A percentile compares a stretch with the other conserved stretches of the same genome.
phyloP scores from a whole-genome alignment of 495 filamentous ascomycete genomes.

The Aspergillus mulundensis region DNA sequence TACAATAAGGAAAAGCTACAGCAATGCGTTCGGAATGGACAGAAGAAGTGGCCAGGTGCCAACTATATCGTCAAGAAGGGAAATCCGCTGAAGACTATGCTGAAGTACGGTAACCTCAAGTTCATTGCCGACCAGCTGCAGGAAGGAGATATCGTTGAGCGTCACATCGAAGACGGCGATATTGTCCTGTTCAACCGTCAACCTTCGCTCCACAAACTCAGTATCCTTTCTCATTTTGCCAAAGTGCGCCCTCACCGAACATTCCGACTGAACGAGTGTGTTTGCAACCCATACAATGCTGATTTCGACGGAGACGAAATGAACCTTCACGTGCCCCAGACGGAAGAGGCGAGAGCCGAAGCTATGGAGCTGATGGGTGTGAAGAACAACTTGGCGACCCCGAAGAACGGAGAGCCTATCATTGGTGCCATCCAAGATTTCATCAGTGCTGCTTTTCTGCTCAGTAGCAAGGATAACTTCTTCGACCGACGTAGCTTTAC shows the following conservation, averaged over 20 bases:
- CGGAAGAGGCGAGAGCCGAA: constrained; percentile 92
- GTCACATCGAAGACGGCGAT: constrained; percentile 93
- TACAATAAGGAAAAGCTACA: constrained; percentile 82
- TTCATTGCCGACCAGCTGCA: constrained; percentile 64
- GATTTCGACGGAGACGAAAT: constrained; percentile 99
- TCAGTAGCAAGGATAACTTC: constrained; percentile 91
- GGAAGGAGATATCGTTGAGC: constrained; percentile 85
- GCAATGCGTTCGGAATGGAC: constrained; percentile 65
- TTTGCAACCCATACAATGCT: constrained; percentile 96
- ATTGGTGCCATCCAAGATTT: constrained; percentile 98
- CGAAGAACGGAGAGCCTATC: constrained; percentile 97
- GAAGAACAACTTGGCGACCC: constrained; percentile 90
- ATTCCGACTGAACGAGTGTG: constrained; percentile 96
- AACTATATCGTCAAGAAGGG: constrained; percentile 74
- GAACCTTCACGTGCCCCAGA: constrained; percentile 97
- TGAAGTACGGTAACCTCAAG: constrained; percentile 69
- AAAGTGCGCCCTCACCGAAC: constrained; percentile 95
- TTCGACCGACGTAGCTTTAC: constrained; percentile 81
- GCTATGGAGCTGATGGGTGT: constrained; percentile 97
- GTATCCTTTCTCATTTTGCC: constrained; percentile 89
- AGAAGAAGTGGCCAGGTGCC: constrained; percentile 78
- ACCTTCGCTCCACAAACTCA: constrained; percentile 95
- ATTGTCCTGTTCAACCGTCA: constrained; percentile 98
- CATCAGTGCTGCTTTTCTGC: constrained; percentile 87
- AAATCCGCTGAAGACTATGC: constrained; percentile 60